phyloP scores from a whole-genome alignment of 352 stramenopile species.

The Globisporangium paddicum region DNA sequence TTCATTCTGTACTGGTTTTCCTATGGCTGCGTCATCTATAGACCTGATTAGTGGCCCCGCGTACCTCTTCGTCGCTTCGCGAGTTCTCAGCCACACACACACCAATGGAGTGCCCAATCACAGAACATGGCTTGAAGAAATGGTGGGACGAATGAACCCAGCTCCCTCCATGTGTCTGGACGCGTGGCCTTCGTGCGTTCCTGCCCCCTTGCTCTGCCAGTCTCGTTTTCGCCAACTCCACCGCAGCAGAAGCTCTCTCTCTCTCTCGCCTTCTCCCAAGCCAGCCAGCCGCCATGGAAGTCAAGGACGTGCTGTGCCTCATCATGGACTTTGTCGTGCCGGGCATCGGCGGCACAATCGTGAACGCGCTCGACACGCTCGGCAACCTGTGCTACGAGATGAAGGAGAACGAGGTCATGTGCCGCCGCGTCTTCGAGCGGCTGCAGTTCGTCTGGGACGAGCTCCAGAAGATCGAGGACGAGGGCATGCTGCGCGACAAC shows the following conservation, averaged over 20 bases:
- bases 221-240: neutral
- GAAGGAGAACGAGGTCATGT: constrained; percentile 21
- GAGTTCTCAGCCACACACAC: neutral
- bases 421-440: constrained; percentile 14
- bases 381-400: constrained; percentile 21
- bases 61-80: no score
- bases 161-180: no score
- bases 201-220: neutral
- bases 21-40: no score
- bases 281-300: constrained; percentile 1
- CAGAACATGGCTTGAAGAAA: neutral
- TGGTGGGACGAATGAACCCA: neutral
- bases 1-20: no score
- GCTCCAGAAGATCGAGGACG: constrained; percentile 32
- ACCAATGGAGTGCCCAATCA: neutral
- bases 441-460: constrained; percentile 28
- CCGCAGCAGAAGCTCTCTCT: neutral
- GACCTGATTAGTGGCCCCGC: no score
- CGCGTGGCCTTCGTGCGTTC: neutral
- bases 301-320: constrained; percentile 10
- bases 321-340: constrained; percentile 27
- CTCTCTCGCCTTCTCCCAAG: no score
- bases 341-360: constrained; percentile 26
- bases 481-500: constrained; percentile 26
- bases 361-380: constrained; percentile 23